Evolutionary conservation across 2,329 filamentous ascomycete species (phyloP), one percentile per base, ranked within the genome.

Genomic region (Penicillium sp.): DNA sequence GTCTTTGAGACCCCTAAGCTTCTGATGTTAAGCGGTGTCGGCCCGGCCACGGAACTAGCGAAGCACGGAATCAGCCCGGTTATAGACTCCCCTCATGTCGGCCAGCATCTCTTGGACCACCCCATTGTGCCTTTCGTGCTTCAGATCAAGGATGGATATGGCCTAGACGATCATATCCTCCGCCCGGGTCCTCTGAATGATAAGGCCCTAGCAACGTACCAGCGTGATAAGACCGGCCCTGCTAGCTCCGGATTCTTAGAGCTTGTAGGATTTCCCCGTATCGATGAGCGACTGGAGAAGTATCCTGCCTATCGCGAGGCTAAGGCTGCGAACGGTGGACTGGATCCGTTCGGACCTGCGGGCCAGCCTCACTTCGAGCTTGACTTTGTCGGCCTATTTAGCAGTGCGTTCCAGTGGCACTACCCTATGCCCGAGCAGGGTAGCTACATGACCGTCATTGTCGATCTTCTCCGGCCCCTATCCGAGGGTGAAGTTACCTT

Each of bases 351-450:
- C 63, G 78, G 79, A 1, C 83, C 83, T 0, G 75, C 71, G 3
- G 83, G 82, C 7, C 82, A 86, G 67, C 84, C 84, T 27, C 84
- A 86, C 61, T 86, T 86, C 61, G 83, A 86, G 71, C 77, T 86
- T 35, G 84, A 88, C 71, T 88, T 88, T 63, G 80, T 88, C 10
- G 75, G 77, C 52, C 79, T 87, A 75, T 88, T 87, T 66, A 71
- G 78, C 43, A 71, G 72, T 8, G 78, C 79, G 0, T 83, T 82
- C 71, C 78, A 81, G 63, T 81, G 78, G 77, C 78, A 81, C 58
- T 75, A 75, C 45, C 78, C 77, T 0, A 69, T 67, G 0, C 79
- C 78, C 0, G 62, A 63, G 0, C 55, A 68, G 62, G 84, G 83
- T 0, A 75, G 76, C 64, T 83, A 83, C 69, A 72, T 85, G 53